Percentiles rank a stretch among this genome's conserved stretches.
phyloP scores from a whole-genome alignment of 352 stramenopile species.

The Globisporangium heterothallicum region DNA sequence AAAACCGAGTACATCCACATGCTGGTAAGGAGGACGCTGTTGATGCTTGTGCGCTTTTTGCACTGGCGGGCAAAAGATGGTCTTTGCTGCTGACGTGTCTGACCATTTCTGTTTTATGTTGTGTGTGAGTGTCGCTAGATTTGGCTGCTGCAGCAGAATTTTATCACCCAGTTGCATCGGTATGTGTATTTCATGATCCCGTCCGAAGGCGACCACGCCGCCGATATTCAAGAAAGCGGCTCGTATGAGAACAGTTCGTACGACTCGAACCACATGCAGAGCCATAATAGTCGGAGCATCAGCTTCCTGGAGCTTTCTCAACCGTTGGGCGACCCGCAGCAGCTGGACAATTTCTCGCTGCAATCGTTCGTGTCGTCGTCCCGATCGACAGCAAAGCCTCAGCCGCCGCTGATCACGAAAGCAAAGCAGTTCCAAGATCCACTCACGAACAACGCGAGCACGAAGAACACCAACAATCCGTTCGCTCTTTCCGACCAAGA shows the following conservation, averaged over 20 bases:
- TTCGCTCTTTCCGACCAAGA: conserved; percentile 59
- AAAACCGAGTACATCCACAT: conserved; percentile 87
- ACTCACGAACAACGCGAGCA: background rate
- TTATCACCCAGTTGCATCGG: conserved; percentile 78
- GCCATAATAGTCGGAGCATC: conserved; percentile 11
- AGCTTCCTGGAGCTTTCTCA: conserved; percentile 1
- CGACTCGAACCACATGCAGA: conserved; percentile 13
- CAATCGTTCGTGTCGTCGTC: conserved; percentile 7
- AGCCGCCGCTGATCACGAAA: background rate
- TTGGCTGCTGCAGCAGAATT: conserved; percentile 81
- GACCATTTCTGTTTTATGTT: conserved; percentile 4
- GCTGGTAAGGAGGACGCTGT: no score
- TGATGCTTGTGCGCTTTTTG: no score
- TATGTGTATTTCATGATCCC: conserved; percentile 88
- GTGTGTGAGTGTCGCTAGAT: conserved; percentile 30
- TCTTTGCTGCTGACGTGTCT: background rate
- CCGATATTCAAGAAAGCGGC: conserved; percentile 21
- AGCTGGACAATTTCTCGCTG: conserved; percentile 1
- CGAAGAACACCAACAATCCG: conserved; percentile 19
- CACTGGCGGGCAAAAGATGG: no score
- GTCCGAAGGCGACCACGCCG: conserved; percentile 45
- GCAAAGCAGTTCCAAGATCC: background rate
- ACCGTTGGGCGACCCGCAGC: background rate
- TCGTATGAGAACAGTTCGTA: conserved; percentile 28
- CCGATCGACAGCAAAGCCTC: conserved; percentile 1